Base-by-base conservation (phyloP, 306 rosid species). In the Lathyrus tuberosus region DNA sequence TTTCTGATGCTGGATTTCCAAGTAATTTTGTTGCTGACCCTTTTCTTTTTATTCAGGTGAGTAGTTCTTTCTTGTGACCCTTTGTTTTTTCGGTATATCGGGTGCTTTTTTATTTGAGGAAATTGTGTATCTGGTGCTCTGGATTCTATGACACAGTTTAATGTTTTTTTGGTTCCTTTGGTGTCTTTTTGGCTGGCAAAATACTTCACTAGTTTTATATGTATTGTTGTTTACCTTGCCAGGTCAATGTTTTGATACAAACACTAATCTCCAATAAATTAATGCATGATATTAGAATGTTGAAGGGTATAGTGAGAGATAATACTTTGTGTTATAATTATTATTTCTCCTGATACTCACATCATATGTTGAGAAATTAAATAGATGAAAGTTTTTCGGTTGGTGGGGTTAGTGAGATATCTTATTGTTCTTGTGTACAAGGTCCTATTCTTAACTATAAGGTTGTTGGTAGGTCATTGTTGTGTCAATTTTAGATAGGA, bases 21-120 rank as follows among this genome's bases (percentile, higher is more conserved):
- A 95, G 99, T 71, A 95, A 95, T 79, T 95, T 95, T 85, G 97
- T 91, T 76, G 97, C 99, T 12, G 99, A 95, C 72, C 99, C 99
- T 78, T 95, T 91, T 70, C 96, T 95, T 67, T 86, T 81, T 57
- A 76, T 84, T 56, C 89, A 95, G 99, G 99, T 91, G 70, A 41
- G 2, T 88, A 72, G 37, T 26, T 53, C 17, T 54, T 46, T 65
- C 66, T 71, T 43, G 41, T 60, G 28, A 62, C 31, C 51, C 18
- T 76, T 74, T 18, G 30, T 52, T 74, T 35, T 20, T 58, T 71
- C 3, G 26, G 26, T 24, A 24, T 24, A 24, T 24, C 30, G 3
- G 30, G 30, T 26, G 30, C 26, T 26, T 26, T 26, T 26, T 26
- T 26, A 26, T 26, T 26, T 26, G 30, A 26, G 30, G 30, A 26